phyloP scores from a whole-genome alignment of 352 stramenopile genomes.

The Phytopythium delawarense region DNA sequence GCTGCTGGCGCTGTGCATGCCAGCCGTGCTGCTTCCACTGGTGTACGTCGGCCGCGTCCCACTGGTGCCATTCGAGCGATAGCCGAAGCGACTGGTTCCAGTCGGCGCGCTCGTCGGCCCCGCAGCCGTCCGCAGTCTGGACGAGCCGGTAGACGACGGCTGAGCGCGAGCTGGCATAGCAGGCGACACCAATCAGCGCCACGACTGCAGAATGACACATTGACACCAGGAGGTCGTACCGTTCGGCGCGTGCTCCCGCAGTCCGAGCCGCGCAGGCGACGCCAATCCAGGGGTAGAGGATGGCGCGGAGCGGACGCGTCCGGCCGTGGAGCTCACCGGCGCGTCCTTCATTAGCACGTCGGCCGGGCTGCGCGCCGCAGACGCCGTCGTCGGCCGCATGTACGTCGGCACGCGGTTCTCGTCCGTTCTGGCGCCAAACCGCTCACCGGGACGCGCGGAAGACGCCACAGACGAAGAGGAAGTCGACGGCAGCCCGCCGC shows the following conservation, averaged over 20 bases:
- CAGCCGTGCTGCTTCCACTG: conserved; percentile 8
- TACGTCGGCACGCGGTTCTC: conserved; percentile 33
- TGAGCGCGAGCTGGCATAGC: conserved; percentile 16
- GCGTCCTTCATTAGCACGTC: conserved; percentile 5
- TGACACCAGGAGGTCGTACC: neutral
- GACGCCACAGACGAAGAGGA: neutral
- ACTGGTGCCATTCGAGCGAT: conserved; percentile 15
- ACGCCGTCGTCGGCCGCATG: conserved; percentile 9
- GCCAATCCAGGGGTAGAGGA: conserved; percentile 2
- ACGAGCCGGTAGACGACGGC: conserved; percentile 23
- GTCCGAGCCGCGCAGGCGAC: conserved; percentile 7
- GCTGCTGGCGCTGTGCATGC: conserved; percentile 10
- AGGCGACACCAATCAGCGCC: neutral
- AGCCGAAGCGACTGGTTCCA: conserved; percentile 1
- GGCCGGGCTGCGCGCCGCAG: neutral
- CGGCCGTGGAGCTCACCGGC: conserved; percentile 2
- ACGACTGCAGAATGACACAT: neutral
- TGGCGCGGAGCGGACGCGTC: conserved; percentile 5
- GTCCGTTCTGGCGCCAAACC: conserved; percentile 11
- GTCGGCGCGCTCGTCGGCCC: neutral
- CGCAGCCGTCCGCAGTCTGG: neutral
- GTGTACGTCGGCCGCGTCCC: conserved; percentile 3
- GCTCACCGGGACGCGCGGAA: neutral
- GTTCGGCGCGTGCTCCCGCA: conserved; percentile 14
- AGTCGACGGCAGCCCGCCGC: neutral